Evolutionary conservation across 2,329 filamentous ascomycete genomes (phyloP), one percentile per base, ranked within the genome.

Genomic region (Calonectria ilicicola): DNA sequence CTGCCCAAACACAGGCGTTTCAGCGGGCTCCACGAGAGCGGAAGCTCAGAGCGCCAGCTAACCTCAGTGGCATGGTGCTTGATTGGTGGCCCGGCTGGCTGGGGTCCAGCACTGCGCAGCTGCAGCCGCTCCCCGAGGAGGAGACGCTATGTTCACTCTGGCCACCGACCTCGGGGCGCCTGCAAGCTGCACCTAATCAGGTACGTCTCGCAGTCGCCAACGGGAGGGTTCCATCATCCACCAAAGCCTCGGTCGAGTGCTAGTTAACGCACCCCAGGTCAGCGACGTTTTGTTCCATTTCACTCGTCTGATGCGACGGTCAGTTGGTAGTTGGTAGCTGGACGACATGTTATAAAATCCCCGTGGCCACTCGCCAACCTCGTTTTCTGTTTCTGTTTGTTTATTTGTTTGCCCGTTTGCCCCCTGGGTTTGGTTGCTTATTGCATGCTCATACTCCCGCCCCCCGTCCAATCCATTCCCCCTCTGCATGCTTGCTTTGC

Each of bases 151-250:
- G 38, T n/a, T 32, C 58, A 32, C 58, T 46, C 23, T 46, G 38
- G 58, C 58, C 38, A 63, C 58, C 58, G 58, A 32, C 58, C 58
- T 46, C 58, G 58, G 40, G 35, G 40, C 40, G 47, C 49, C 64
- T 65, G 60, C 60, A 65, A 63, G 47, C 32, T 69, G 47, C 67
- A 47, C 67, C 67, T 58, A 64, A 46, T 58, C 49, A 64, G 66
- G 56, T 53, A 63, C 66, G 29, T 65, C 58, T 53, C 46, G 35
- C 58, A 53, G 65, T 63, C 38, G 38, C 40, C 23, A 63, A 40
- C 53, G 53, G 53, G n/a, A 23, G 44, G n/a, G 53, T 63, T 46
- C 58, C 58, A 63, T 63, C 58, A 23, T 69, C 66, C 56, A 69
- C 60, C 56, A 38, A 19, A 53, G 66, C 66, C 58, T 69, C 56